phyloP scores from a whole-genome alignment of 768 basidiomycete species.

The Sporobolomyces phaffii region DNA sequence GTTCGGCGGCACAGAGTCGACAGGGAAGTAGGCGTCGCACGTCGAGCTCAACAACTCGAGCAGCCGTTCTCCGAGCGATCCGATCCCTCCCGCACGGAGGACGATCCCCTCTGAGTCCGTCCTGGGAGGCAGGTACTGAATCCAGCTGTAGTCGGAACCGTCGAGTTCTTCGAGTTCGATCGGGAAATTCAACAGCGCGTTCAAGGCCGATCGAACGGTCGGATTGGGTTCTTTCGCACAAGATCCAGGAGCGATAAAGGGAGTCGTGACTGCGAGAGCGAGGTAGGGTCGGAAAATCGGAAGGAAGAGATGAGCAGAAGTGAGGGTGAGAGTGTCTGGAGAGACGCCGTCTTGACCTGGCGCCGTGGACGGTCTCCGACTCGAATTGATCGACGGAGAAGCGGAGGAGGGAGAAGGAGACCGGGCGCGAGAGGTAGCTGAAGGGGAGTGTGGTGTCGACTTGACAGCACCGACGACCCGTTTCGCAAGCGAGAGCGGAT shows the following conservation, averaged over 20 bases:
- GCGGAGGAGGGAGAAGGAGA: not conserved
- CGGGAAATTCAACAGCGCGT: conserved; percentile 36
- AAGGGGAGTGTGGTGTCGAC: not conserved
- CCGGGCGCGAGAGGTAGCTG: not conserved
- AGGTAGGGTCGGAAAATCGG: conserved; percentile 35
- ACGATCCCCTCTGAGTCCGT: conserved; percentile 9
- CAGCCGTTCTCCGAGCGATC: conserved; percentile 28
- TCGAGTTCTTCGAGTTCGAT: conserved; percentile 37
- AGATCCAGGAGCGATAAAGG: not conserved
- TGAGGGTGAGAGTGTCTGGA: conserved; percentile 16
- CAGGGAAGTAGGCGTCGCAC: conserved; percentile 30
- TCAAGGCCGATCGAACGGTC: conserved; percentile 21
- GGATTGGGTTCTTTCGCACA: conserved; percentile 21
- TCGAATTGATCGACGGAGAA: not conserved
- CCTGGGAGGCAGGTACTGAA: conserved; percentile 26
- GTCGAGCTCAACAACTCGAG: conserved; percentile 20
- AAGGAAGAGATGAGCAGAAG: conserved; percentile 23
- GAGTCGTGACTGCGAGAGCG: conserved; percentile 17
- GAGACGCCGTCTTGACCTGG: not conserved
- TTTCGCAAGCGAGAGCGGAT: conserved; percentile 16
- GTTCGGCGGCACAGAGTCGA: conserved; percentile 1
- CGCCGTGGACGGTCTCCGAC: not conserved
- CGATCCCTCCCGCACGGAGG: conserved; percentile 15
- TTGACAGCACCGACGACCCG: conserved; percentile 29
- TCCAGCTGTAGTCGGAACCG: conserved; percentile 27